Conservation (phyloP, 2,329 filamentous ascomycete species). For the Laburnicola sp. region DNA sequence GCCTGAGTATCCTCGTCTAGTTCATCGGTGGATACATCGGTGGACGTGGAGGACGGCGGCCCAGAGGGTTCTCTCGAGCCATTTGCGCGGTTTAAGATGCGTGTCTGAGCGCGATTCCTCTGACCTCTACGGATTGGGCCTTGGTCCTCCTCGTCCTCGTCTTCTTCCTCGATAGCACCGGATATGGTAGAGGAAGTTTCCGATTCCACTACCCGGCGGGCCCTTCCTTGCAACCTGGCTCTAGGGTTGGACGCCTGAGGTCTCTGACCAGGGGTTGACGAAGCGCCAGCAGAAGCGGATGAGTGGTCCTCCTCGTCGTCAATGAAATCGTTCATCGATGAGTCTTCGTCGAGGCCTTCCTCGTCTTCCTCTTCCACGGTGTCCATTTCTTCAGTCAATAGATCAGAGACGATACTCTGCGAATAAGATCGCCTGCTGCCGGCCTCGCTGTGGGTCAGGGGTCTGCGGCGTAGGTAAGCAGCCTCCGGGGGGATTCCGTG, state of each 20-base stretch:
- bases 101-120: slow-evolving; percentile 34
- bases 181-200: slow-evolving; percentile 45
- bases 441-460: slow-evolving; percentile 47
- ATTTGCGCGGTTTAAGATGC: slow-evolving; percentile 39
- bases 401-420: slow-evolving; percentile 46
- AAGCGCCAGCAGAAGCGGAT: slow-evolving; percentile 29
- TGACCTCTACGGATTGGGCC: slow-evolving; percentile 41
- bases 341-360: slow-evolving; percentile 44
- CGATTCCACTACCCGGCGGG: slow-evolving; percentile 45
- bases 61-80: slow-evolving; percentile 36
- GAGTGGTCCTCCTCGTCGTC: slow-evolving; percentile 38
- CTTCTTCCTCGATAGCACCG: slow-evolving; percentile 39
- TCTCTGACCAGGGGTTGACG: slow-evolving; percentile 36
- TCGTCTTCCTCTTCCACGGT: slow-evolving; percentile 50
- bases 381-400: slow-evolving; percentile 48
- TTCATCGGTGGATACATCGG: slow-evolving; percentile 41
- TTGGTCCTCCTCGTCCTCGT: slow-evolving; percentile 44
- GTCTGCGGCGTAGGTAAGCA: slow-evolving; percentile 33
- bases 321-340: slow-evolving; percentile 50
- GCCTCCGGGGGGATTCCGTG: slow-evolving; percentile 30
- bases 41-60: slow-evolving; percentile 40
- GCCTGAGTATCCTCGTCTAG: slow-evolving; percentile 46
- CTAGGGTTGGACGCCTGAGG: slow-evolving; percentile 32
- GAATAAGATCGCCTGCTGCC: slow-evolving; percentile 47
- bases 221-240: slow-evolving; percentile 28